Percentiles rank a stretch among this genome's conserved stretches.
phyloP scores from a whole-genome alignment of 1,284 basidiomycete species.

The Heterobasidion parviporum region DNA sequence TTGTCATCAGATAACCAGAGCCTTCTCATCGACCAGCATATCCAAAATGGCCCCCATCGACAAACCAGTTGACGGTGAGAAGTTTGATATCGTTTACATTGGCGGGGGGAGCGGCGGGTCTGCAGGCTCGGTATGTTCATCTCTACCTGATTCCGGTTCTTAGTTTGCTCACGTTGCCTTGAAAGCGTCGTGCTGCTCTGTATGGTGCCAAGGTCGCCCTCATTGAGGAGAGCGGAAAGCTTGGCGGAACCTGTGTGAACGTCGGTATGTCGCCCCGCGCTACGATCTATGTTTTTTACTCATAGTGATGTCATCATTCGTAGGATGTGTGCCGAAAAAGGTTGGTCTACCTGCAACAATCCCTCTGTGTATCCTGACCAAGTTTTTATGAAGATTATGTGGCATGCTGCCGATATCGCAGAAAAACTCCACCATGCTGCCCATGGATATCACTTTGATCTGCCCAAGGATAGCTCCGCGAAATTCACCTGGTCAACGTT shows the following conservation, averaged over 20 bases:
- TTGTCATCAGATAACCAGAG: constrained; percentile 28
- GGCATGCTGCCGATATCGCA: constrained; percentile 93
- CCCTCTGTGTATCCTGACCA: not conserved
- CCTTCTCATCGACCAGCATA: constrained; percentile 29
- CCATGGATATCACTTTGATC: constrained; percentile 68
- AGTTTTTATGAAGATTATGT: constrained; percentile 75
- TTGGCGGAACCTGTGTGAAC: constrained; percentile 97
- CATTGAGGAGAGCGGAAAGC: constrained; percentile 68
- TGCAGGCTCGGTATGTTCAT: constrained; percentile 56
- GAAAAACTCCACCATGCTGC: constrained; percentile 71
- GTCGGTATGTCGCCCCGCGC: constrained; percentile 53
- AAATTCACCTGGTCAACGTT: constrained; percentile 88
- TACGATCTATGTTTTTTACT: not conserved
- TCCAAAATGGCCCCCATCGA: constrained; percentile 61
- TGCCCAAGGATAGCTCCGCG: constrained; percentile 31
- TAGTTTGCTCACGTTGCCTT: not conserved
- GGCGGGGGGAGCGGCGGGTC: constrained; percentile 83
- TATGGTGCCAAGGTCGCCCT: constrained; percentile 94
- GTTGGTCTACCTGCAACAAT: constrained; percentile 21
- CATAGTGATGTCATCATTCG: not conserved
- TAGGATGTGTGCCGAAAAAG: constrained; percentile 88
- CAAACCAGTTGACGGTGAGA: constrained; percentile 45
- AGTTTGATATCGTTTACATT: constrained; percentile 76
- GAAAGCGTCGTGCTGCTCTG: constrained; percentile 77
- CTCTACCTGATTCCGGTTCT: not conserved